Base-by-base conservation (phyloP, 225 moss, liverwort and hornwort species). In the Sphagnum contortum region DNA sequence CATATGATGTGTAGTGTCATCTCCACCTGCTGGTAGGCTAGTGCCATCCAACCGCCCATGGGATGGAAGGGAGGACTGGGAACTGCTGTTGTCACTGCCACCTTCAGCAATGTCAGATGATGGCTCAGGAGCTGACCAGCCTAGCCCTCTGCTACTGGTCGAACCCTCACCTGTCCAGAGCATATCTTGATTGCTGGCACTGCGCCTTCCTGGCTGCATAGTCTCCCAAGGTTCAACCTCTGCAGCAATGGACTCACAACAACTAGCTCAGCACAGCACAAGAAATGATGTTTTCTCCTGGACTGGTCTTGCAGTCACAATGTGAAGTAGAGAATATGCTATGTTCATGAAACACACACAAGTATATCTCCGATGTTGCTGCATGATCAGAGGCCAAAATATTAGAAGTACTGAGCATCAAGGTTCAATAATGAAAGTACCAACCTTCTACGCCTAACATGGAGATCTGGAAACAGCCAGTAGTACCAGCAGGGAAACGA, bases 141-240 rank as follows among this genome's bases (percentile, higher is more conserved):
- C 51, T 64, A 63, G 64, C 48, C 67, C 73, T 73, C 78, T 69
- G 50, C 55, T 71, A 47, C 48, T 29, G 29, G 29, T 46, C 52
- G 73, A 60, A 61, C 73, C 69, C 47, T 61, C 72, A 65, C 50
- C n/a, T 49, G 65, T 75, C 44, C 65, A 55, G 6, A 11, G 45
- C 6, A 68, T 73, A 50, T 79, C 75, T 56, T 73, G 72, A 11
- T 49, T 65, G 73, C 65, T 76, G 29, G 70, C 73, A 48, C 46
- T 60, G 49, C 2, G 44, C 74, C 67, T 62, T 11, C 77, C 74
- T 49, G 74, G 64, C 60, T 81, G 81, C 64, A 65, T 29, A 29
- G 1, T 67, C 53, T 82, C 79, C 66, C 73, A 56, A 54, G 68
- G 45, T 63, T 73, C 51, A 70, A 58, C 59, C 65, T 49, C 82